Evolutionary conservation across 1,139 yeast species (phyloP), one percentile per base, ranked within the genome.

Genomic region (Hyphopichia fennica): DNA sequence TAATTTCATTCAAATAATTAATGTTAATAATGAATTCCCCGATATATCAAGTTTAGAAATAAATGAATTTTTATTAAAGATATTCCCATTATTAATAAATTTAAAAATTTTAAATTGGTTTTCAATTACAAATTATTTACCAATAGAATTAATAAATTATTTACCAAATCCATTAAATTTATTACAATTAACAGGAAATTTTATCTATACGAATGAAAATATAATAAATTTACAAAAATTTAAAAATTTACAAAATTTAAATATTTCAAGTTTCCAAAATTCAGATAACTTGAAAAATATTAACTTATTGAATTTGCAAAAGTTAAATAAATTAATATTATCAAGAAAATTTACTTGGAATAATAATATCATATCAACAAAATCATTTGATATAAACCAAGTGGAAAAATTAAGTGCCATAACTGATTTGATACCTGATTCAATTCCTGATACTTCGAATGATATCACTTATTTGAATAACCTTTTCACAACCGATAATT

Each of bases 41-140:
- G 69, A 63, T 50, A 46, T 64, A 14, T 62, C 66, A 3, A 67
- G 62, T 41, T 50, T 56, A 22, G 54, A 52, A 32, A 42, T 63
- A 16, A 35, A 51, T n/a, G 40, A 47, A 7, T 49, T 48, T 25
- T 47, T 64, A 14, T 34, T 45, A n/a, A 15, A 36, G 3, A 45
- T 53, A 6, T 46, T 63, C 31, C 64, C 63, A 1, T 32, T 46
- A 8, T 52, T 64, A 41, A 34, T 19, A 1, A 56, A 54, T 40
- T 47, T 64, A 35, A 41, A 38, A 6, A 53, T 52, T 19, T 56
- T 64, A 35, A 48, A 52, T 34, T 64, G 68, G 69, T 51, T 52
- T 9, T 47, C 48, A 32, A 44, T 39, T 22, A 42, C 41, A 19
- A 48, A 49, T 35, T 49, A 52, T 41, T 40, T 57, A 7, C 51